Evolutionary conservation across 495 filamentous ascomycete genomes (phyloP).

Genomic region (Talaromyces thailandensis): DNA sequence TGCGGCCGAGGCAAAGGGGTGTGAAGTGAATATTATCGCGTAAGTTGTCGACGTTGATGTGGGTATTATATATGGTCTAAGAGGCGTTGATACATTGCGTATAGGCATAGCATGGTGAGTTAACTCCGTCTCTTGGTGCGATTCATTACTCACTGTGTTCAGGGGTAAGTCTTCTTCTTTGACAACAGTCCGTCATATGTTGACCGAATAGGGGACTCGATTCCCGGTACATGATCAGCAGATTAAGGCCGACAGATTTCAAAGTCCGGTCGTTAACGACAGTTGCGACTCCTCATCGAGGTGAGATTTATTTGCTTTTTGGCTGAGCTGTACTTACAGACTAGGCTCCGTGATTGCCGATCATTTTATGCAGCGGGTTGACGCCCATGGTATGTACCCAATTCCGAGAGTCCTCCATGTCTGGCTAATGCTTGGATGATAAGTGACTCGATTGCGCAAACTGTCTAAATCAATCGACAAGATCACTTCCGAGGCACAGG

Average conservation of each 20-base stretch:
- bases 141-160: constrained; percentile 6
- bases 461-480: neutral
- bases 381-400: constrained; percentile 21
- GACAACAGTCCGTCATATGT: constrained; percentile 13
- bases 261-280: constrained; percentile 76
- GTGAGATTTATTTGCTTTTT: constrained; percentile 19
- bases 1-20: constrained; percentile 54
- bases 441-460: constrained; percentile 3
- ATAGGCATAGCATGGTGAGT: constrained; percentile 66
- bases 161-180: constrained; percentile 34
- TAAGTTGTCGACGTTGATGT: constrained; percentile 41
- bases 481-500: neutral
- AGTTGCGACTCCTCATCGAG: constrained; percentile 80
- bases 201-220: constrained; percentile 63
- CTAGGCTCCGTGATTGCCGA: constrained; percentile 75
- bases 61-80: constrained; percentile 7
- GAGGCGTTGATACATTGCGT: neutral
- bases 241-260: constrained; percentile 59
- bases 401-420: neutral
- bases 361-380: constrained; percentile 66
- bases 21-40: constrained; percentile 82
- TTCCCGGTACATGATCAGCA: constrained; percentile 86
- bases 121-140: neutral
- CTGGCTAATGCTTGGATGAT: neutral
- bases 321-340: neutral